Base-by-base conservation (phyloP, 176 grass and related monocot species). In the Themeda triandra region DNA sequence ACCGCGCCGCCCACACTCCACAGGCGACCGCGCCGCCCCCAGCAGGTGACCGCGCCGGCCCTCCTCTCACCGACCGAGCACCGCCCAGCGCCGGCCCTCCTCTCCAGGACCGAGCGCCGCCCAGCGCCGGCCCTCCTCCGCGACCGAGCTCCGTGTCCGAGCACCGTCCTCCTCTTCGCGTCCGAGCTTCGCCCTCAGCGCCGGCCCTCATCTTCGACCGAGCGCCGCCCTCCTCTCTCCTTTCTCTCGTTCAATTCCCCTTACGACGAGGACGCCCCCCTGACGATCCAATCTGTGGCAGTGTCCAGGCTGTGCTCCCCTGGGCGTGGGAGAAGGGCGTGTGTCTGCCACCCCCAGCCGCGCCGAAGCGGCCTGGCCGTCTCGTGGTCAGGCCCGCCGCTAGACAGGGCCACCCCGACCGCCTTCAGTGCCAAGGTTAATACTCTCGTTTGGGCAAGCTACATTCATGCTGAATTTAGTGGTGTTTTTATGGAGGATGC, bases 371-470 rank as follows among this genome's bases (percentile, higher is more conserved):
- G 1, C 83, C 83, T 3, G 78, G 89, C 85, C 87, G 17, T 36
- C 80, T 98, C 46, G 69, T 98, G 13, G 66, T 95, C 1, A 89
- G 92, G 31, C 87, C 84, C 1, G 80, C 91, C 66, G 89, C 96
- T 7, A 93, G 96, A 68, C 80, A 92, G 59, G 96, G 91, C 27
- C 74, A 83, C 25, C 66, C 91, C 25, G 78, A 93, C 80, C 89
- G 91, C 54, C 91, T 98, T 56, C 96, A 92, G 63, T 98, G 93
- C 81, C 76, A 87, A 79, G 93, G 93, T 93, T 64, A 63, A 12
- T 30, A 3, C 18, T 33, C 49, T 46, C 30, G 10, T n/a, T 68
- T 66, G 15, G 10, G 7, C 80, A 71, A 71, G 66, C 80, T 82
- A 31, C 80, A 14, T 58, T 44, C 33, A 8, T 58, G 66, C 66